Percentiles rank a stretch among this genome's conserved stretches.
phyloP scores from a whole-genome alignment of 1,139 yeast species.

The Yamadazyma taylorii region DNA sequence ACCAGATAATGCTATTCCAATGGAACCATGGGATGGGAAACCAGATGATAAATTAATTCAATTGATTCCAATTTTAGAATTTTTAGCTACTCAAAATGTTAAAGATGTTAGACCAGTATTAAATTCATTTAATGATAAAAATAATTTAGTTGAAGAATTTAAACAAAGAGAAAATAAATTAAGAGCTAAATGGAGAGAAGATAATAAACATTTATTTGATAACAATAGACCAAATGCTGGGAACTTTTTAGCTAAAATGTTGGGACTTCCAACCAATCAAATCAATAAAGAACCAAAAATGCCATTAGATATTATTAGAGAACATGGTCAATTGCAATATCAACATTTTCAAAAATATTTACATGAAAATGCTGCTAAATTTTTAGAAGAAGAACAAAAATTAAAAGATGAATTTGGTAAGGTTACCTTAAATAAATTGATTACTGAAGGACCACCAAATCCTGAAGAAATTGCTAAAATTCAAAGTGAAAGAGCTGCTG shows the following conservation, averaged over 20 bases:
- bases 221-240: constrained; percentile 46
- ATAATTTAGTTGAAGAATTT: constrained; percentile 71
- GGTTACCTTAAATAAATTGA: constrained; percentile 76
- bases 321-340: constrained; percentile 90
- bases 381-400: constrained; percentile 74
- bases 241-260: constrained; percentile 53
- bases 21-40: constrained; percentile 84
- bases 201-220: constrained; percentile 53
- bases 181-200: constrained; percentile 65
- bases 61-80: constrained; percentile 91
- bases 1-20: constrained; percentile 87
- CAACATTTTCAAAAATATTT: constrained; percentile 79
- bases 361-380: constrained; percentile 85
- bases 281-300: constrained; percentile 66
- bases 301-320: constrained; percentile 89
- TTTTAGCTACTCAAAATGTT: constrained; percentile 87
- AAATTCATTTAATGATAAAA: constrained; percentile 62
- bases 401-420: constrained; percentile 81
- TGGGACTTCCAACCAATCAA: constrained; percentile 59
- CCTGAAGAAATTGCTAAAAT: constrained; percentile 81
- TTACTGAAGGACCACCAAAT: constrained; percentile 81
- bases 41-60: constrained; percentile 76
- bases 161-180: constrained; percentile 71
- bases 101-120: constrained; percentile 90
- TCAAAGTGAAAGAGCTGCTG: constrained; percentile 45